phyloP scores from a whole-genome alignment of 495 filamentous ascomycete genomes.

The Daldinia grandis region DNA sequence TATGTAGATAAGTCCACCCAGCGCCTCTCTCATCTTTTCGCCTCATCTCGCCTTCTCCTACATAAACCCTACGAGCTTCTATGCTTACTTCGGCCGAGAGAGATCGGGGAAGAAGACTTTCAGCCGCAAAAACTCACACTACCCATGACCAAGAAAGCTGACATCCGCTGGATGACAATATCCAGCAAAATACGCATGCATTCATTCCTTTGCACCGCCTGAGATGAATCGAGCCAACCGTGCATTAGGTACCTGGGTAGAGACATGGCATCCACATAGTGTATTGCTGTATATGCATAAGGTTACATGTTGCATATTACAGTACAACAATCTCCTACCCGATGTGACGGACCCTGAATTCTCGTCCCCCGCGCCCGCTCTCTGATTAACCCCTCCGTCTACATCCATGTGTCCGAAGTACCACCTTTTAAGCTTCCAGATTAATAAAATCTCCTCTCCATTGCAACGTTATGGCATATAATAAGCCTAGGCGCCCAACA shows the following conservation, averaged over 20 bases:
- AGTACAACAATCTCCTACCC: neutral
- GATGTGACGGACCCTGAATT: constrained; percentile 7
- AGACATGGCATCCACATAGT: neutral
- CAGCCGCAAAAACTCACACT: constrained; percentile 3
- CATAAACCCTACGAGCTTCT: neutral
- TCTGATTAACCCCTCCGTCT: constrained; percentile 1
- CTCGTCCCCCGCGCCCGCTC: neutral
- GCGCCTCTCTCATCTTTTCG: neutral
- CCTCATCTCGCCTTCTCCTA: neutral
- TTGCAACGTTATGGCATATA: neutral
- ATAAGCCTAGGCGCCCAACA: neutral
- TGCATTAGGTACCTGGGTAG: neutral
- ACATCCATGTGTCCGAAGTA: constrained; percentile 2
- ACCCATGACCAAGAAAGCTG: neutral
- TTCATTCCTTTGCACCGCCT: neutral
- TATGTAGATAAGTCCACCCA: neutral
- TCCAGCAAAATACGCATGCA: neutral
- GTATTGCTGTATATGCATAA: neutral
- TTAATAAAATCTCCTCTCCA: neutral
- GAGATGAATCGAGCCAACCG: neutral
- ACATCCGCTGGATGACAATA: neutral
- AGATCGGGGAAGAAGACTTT: neutral
- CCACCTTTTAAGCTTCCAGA: neutral
- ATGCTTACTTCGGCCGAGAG: neutral
- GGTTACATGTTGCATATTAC: neutral